A percentile compares a stretch with the other conserved stretches of the same genome.
phyloP scores from a whole-genome alignment of 805 yeast genomes.

The Cyberlindnera xishuangbannaensis region DNA sequence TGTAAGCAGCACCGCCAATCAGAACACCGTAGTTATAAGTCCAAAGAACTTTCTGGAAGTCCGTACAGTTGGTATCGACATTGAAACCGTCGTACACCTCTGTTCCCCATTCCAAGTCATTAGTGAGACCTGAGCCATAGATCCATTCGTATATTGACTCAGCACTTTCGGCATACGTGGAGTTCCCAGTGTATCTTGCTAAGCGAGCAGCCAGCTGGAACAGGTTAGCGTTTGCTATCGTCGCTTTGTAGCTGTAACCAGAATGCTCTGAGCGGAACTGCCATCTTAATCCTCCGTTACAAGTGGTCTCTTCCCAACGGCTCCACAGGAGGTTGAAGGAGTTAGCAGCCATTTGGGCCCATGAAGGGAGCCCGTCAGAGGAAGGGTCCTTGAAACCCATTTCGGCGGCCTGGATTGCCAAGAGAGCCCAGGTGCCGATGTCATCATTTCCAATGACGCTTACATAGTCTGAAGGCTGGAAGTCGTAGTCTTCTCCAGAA shows the following conservation, averaged over 20 bases:
- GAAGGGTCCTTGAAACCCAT: slow-evolving; percentile 45
- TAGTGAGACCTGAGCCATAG: slow-evolving; percentile 40
- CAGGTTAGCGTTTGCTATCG: slow-evolving; percentile 59
- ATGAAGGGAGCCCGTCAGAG: slow-evolving; percentile 34
- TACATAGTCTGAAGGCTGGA: slow-evolving; percentile 51
- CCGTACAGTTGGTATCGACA: slow-evolving; percentile 54
- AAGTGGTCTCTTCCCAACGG: slow-evolving; percentile 51
- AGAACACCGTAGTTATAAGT: slow-evolving; percentile 78
- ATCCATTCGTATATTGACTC: slow-evolving; percentile 57
- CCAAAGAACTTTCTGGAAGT: slow-evolving; percentile 57
- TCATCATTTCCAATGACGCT: slow-evolving; percentile 66
- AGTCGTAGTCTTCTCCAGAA: slow-evolving; percentile 42
- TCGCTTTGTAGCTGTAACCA: slow-evolving; percentile 61
- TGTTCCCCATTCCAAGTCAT: slow-evolving; percentile 26
- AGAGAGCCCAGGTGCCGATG: slow-evolving; percentile 66
- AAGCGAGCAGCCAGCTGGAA: slow-evolving; percentile 60
- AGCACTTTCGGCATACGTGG: slow-evolving; percentile 45
- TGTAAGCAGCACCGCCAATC: slow-evolving; percentile 67
- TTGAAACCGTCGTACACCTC: slow-evolving; percentile 71
- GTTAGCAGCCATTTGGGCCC: slow-evolving; percentile 55
- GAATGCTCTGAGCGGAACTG: slow-evolving; percentile 47
- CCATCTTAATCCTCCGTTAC: slow-evolving; percentile 68
- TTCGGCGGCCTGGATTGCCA: slow-evolving; percentile 58
- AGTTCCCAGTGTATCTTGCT: slow-evolving; percentile 51
- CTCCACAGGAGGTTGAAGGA: slow-evolving; percentile 49